Evolutionary conservation across 1,139 yeast genomes (phyloP).

Genomic region (Scheffersomyces cryptocercus): DNA sequence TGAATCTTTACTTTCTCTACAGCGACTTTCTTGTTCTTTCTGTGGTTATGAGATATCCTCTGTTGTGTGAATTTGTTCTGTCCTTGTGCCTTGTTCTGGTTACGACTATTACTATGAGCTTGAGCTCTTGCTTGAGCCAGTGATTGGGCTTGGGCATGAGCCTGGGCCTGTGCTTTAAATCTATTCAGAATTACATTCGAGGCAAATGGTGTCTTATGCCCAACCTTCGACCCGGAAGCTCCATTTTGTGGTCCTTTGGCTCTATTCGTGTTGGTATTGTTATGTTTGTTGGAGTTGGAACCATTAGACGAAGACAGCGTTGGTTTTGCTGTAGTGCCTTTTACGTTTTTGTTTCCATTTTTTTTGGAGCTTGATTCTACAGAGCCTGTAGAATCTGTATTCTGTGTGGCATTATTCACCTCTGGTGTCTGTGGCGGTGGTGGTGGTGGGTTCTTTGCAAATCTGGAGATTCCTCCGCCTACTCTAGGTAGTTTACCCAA

Average conservation of each 20-base stretch:
- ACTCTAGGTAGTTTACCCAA: constrained; percentile 25
- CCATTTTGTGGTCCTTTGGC: constrained; percentile 1
- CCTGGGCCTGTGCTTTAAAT: not conserved
- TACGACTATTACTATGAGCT: not conserved
- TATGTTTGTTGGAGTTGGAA: too few relatives aligned
- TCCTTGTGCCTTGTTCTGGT: not conserved
- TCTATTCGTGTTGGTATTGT: not conserved
- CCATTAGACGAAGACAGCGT: too few relatives aligned
- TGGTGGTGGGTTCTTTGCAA: constrained; percentile 11
- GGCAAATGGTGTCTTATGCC: not conserved
- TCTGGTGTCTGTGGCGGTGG: too few relatives aligned
- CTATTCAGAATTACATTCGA: not conserved
- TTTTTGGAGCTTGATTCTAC: too few relatives aligned
- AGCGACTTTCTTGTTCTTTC: constrained; percentile 14
- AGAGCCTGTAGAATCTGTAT: too few relatives aligned
- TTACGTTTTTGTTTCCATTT: too few relatives aligned
- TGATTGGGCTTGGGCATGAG: not conserved
- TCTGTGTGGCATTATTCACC: too few relatives aligned
- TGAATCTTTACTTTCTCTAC: constrained; percentile 38
- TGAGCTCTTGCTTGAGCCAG: not conserved
- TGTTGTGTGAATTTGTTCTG: not conserved
- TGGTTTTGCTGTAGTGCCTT: too few relatives aligned
- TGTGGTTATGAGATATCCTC: constrained; percentile 1
- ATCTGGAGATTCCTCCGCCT: constrained; percentile 25
- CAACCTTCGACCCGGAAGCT: not conserved